Base-by-base conservation (phyloP, 2,329 filamentous ascomycete genomes). In the Monosporascus sp. region DNA sequence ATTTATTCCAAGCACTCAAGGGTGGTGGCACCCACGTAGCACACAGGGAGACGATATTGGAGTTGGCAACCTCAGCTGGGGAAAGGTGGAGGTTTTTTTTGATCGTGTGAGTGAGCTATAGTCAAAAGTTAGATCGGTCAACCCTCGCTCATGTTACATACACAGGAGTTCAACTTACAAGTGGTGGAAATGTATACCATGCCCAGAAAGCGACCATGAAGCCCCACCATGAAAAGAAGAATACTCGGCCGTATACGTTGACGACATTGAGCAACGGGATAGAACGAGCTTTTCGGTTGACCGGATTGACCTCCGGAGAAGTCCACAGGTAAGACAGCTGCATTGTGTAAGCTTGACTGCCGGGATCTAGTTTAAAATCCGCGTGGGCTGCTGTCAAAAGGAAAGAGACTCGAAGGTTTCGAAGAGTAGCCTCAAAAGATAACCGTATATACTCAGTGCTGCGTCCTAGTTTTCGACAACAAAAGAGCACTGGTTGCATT, bases 171-270 rank as follows among this genome's bases (percentile, higher is more conserved):
- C 38, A 38, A 70, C 80, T 73, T 78, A 90, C 85, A 67, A 94
- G 75, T 61, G 91, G 91, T 59, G 91, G 89, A 71, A 96, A 96
- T 2, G 91, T 88, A 75, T 95, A 96, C 88, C 88, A 96, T 11
- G 89, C 91, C 80, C 90, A 89, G 72, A 96, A 96, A 7, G 85
- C 86, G 54, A 89, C 81, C 75, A 89, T 68, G 41, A 68, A 68
- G 2, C 64, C 65, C 54, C 64, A 69, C 66, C 85, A 88, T 1
- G 65, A 65, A 74, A 96, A 96, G 76, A 92, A 91, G 72, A 95
- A 96, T 0, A 94, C 91, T 7, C 91, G 81, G 38, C 91, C 91
- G 75, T 96, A 91, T 62, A 85, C 75, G 68, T 95, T 80, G 63
- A 92, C 67, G 0, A 87, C 82, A 68, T 96, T 96, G 57, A 96